A percentile compares a stretch with the other conserved stretches of the same genome.
Evolutionary conservation across 768 basidiomycete species (phyloP).

Genomic region (Lactarius pseudohatsudake): DNA sequence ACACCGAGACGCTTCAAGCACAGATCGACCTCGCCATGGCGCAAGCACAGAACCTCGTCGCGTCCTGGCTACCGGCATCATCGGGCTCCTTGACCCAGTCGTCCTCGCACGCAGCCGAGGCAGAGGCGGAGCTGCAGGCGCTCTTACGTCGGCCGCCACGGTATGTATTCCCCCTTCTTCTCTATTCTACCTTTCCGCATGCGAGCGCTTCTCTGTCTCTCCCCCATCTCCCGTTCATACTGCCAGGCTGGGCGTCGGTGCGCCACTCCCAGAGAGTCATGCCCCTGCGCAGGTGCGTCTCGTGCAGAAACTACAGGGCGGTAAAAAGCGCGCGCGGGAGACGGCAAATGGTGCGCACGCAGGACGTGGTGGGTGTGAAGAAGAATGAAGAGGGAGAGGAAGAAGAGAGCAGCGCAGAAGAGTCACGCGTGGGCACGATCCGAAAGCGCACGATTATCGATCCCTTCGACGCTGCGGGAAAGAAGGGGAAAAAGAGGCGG

Average conservation of each 20-base stretch:
- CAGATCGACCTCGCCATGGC: slow-evolving; percentile 81
- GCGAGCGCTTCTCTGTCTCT: slow-evolving; percentile 1
- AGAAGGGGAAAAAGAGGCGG: slow-evolving; percentile 48
- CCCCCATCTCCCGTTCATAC: slow-evolving; percentile 10
- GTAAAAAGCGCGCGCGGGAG: slow-evolving; percentile 47
- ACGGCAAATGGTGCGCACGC: slow-evolving; percentile 37
- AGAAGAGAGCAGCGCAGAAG: slow-evolving; percentile 46
- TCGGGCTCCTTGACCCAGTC: slow-evolving; percentile 30
- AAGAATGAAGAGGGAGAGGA: slow-evolving; percentile 35
- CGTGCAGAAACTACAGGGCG: slow-evolving; percentile 54
- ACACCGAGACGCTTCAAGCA: slow-evolving; percentile 71
- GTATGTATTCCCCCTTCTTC: slow-evolving; percentile 42
- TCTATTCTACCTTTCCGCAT: background rate
- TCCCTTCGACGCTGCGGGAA: slow-evolving; percentile 47
- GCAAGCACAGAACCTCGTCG: slow-evolving; percentile 66
- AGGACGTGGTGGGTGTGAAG: background rate
- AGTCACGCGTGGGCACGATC: slow-evolving; percentile 52
- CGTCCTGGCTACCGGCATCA: slow-evolving; percentile 62
- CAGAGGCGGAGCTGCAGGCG: slow-evolving; percentile 58
- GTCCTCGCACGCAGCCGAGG: slow-evolving; percentile 25
- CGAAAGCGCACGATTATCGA: slow-evolving; percentile 61
- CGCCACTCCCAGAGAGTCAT: slow-evolving; percentile 50
- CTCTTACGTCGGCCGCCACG: slow-evolving; percentile 69
- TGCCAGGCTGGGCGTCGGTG: slow-evolving; percentile 73
- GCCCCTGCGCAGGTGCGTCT: slow-evolving; percentile 45